Evolutionary conservation across 345 rosid genomes (phyloP).

Genomic region (Acer saccharum): DNA sequence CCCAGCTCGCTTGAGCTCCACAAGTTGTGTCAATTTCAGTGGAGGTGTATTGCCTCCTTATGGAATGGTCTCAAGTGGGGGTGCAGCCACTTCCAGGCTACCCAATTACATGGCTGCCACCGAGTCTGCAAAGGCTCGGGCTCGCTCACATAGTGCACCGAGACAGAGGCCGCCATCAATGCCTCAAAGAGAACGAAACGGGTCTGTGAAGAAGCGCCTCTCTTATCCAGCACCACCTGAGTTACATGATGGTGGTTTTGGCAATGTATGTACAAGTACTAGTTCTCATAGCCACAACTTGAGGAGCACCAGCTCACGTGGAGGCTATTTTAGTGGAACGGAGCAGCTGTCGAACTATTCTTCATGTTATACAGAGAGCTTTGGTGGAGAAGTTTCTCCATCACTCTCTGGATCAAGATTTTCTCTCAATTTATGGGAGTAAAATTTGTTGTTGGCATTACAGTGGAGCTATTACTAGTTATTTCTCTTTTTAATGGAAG

Average conservation of each 20-base stretch:
- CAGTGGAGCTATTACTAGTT: background rate
- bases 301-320: conserved; percentile 68
- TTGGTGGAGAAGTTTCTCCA: conserved; percentile 65
- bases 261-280: background rate
- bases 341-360: conserved; percentile 50
- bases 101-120: conserved; percentile 94
- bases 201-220: conserved; percentile 68
- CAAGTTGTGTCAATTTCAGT: conserved; percentile 3
- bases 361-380: conserved; percentile 46
- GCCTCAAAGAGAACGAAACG: conserved; percentile 46
- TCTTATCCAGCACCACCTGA: conserved; percentile 56
- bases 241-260: conserved; percentile 13
- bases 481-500: background rate
- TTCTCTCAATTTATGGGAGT: conserved; percentile 18
- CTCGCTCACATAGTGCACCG: conserved; percentile 75
- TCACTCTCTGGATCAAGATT: conserved; percentile 16
- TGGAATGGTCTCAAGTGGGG: conserved; percentile 27
- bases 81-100: conserved; percentile 24
- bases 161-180: conserved; percentile 67
- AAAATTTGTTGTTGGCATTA: background rate
- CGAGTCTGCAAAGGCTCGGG: conserved; percentile 80
- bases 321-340: conserved; percentile 49
- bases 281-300: conserved; percentile 40
- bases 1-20: conserved; percentile 30
- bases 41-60: conserved; percentile 31